Conservation (phyloP, 306 rosid species). For the Pyrus bretschneideri region DNA sequence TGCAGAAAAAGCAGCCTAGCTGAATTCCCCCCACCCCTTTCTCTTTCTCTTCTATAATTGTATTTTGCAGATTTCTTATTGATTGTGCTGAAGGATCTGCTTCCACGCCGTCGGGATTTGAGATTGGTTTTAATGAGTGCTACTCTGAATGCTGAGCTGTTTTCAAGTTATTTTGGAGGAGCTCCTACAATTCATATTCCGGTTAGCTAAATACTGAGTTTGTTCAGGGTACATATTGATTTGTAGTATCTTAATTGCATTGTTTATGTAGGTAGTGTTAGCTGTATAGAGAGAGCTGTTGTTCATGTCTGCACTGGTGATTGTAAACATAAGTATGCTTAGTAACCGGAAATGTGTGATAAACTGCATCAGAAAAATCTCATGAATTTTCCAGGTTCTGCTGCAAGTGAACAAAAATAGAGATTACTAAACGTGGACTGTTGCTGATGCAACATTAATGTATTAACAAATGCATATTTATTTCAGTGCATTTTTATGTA, state of each 20-base stretch:
- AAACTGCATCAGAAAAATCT: not conserved
- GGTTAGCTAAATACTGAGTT: slow-evolving; percentile 21
- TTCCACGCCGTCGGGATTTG: slow-evolving; percentile 47
- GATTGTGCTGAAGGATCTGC: slow-evolving; percentile 52
- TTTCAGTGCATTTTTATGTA: not conserved
- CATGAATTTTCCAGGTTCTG: not conserved
- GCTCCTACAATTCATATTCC: slow-evolving; percentile 57
- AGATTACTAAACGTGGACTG: not conserved
- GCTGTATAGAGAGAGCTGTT: not conserved
- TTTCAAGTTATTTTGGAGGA: slow-evolving; percentile 48
- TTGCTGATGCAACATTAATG: not conserved
- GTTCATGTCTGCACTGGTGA: not conserved
- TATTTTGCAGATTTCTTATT: slow-evolving; percentile 40
- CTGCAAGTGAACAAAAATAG: not conserved
- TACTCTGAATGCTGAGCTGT: slow-evolving; percentile 57
- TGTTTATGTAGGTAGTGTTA: not conserved
- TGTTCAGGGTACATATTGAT: not conserved
- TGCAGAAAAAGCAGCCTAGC: not conserved
- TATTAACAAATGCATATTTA: not conserved
- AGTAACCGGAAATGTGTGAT: not conserved
- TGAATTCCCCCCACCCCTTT: not conserved
- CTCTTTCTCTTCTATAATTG: not conserved
- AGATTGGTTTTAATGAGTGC: slow-evolving; percentile 55
- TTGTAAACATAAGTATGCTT: not conserved
- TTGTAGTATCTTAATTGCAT: not conserved